Evolutionary conservation across 352 stramenopile genomes (phyloP).

Genomic region (Globisporangium barbulae): DNA sequence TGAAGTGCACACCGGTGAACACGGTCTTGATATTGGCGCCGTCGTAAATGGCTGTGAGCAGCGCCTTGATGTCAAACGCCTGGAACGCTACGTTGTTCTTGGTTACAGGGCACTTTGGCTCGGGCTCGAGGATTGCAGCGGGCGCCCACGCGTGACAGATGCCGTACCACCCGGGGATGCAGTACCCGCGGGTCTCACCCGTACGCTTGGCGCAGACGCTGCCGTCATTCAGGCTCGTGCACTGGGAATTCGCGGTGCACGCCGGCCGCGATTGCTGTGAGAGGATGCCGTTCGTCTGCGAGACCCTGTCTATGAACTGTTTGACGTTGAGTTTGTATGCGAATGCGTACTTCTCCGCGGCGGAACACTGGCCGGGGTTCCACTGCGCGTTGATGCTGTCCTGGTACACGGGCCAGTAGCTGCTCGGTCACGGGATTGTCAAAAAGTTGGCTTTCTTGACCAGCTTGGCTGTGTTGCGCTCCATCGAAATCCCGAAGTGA

Average conservation of each 20-base stretch:
- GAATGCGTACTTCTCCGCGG: constrained; percentile 45
- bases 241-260: constrained; percentile 18
- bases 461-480: constrained; percentile 26
- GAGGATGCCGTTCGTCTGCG: constrained; percentile 16
- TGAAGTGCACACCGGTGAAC: constrained; percentile 19
- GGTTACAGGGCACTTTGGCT: constrained; percentile 15
- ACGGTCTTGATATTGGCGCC: constrained; percentile 9
- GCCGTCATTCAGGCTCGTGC: constrained; percentile 26
- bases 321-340: constrained; percentile 35
- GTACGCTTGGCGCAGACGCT: constrained; percentile 20
- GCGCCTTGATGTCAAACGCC: constrained; percentile 50
- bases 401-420: constrained; percentile 60
- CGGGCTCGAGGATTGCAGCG: constrained; percentile 34
- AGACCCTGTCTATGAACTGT: constrained; percentile 21
- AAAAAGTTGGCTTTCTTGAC: constrained; percentile 19
- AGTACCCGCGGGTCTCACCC: constrained; percentile 22
- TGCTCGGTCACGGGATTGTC: constrained; percentile 37
- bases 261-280: constrained; percentile 18
- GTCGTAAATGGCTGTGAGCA: constrained; percentile 24
- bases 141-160: constrained; percentile 56
- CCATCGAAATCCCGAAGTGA: constrained; percentile 27
- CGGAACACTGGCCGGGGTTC: constrained; percentile 18
- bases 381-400: constrained; percentile 61
- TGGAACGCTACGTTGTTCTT: constrained; percentile 44
- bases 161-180: constrained; percentile 49